Evolutionary conservation across 2,329 filamentous ascomycete species (phyloP).

Genomic region (Pseudogymnoascus verrucosus): DNA sequence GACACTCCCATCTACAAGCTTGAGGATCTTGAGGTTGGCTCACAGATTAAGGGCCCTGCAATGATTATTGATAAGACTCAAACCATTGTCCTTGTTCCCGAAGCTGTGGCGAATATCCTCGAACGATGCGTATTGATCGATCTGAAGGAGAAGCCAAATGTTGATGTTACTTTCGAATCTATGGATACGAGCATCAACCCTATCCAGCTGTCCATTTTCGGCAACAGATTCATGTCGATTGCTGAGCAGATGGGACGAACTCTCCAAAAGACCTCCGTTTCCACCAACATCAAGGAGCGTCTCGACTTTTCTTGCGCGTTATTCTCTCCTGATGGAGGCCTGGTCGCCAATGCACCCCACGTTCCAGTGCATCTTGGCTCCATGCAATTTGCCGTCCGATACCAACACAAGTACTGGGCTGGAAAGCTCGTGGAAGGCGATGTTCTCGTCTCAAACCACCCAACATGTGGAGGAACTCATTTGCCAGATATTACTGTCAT

Average conservation of each 20-base stretch:
- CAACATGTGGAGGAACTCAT: conserved; percentile 74
- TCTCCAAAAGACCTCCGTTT: conserved; percentile 68
- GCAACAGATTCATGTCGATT: conserved; percentile 75
- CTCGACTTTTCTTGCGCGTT: conserved; percentile 75
- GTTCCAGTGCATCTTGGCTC: conserved; percentile 71
- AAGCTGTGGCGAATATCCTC: conserved; percentile 60
- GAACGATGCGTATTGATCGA: conserved; percentile 84
- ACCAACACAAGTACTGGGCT: conserved; percentile 69
- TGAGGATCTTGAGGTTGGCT: conserved; percentile 60
- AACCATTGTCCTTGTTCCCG: conserved; percentile 80
- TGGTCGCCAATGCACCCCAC: conserved; percentile 72
- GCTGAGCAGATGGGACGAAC: conserved; percentile 76
- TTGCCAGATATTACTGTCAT: conserved; percentile 76
- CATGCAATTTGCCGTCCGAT: conserved; percentile 54
- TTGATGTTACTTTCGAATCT: background rate
- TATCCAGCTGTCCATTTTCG: conserved; percentile 68
- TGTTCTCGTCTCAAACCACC: conserved; percentile 74
- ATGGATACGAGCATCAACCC: conserved; percentile 53
- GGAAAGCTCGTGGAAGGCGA: conserved; percentile 68
- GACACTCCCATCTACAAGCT: conserved; percentile 71
- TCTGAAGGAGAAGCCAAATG: conserved; percentile 3
- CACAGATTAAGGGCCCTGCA: conserved; percentile 69
- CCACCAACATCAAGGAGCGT: conserved; percentile 71
- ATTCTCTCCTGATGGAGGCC: conserved; percentile 63
- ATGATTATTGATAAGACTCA: conserved; percentile 82